phyloP scores from a whole-genome alignment of 352 stramenopile species.

The Phytophthora syringae region DNA sequence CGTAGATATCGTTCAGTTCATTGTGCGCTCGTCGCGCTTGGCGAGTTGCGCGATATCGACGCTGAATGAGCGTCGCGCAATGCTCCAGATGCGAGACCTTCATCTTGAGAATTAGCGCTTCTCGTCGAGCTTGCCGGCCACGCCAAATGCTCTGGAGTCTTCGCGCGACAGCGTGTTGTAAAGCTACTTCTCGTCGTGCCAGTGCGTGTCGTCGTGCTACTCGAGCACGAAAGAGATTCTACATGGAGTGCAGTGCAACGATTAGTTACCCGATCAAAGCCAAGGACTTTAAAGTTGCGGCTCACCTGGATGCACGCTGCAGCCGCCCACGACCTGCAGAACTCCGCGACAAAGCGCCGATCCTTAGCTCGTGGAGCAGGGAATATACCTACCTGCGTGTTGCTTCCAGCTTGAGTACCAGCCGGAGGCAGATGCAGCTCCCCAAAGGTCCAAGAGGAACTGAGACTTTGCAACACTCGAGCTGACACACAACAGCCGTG shows the following conservation, averaged over 20 bases:
- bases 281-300: no score
- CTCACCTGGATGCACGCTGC: constrained; percentile 70
- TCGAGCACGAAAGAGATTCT: constrained; percentile 70
- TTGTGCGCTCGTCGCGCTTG: constrained; percentile 37
- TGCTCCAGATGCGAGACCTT: constrained; percentile 54
- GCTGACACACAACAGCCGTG: constrained; percentile 68
- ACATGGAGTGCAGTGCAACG: background rate
- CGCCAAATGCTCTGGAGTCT: constrained; percentile 77
- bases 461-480: constrained; percentile 64
- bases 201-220: constrained; percentile 42
- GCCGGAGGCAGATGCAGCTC: constrained; percentile 47
- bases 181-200: constrained; percentile 44
- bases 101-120: constrained; percentile 54
- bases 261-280: background rate
- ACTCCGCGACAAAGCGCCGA: constrained; percentile 65
- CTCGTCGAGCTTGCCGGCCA: constrained; percentile 51
- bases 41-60: constrained; percentile 57
- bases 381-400: constrained; percentile 65
- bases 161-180: constrained; percentile 49
- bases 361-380: constrained; percentile 73
- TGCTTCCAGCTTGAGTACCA: constrained; percentile 19
- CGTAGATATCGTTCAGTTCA: constrained; percentile 44
- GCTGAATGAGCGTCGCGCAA: constrained; percentile 71
- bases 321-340: constrained; percentile 57
- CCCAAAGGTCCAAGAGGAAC: constrained; percentile 71